Evolutionary conservation across 1,139 yeast genomes (phyloP).

Genomic region (Suhomyces panamericanus): DNA sequence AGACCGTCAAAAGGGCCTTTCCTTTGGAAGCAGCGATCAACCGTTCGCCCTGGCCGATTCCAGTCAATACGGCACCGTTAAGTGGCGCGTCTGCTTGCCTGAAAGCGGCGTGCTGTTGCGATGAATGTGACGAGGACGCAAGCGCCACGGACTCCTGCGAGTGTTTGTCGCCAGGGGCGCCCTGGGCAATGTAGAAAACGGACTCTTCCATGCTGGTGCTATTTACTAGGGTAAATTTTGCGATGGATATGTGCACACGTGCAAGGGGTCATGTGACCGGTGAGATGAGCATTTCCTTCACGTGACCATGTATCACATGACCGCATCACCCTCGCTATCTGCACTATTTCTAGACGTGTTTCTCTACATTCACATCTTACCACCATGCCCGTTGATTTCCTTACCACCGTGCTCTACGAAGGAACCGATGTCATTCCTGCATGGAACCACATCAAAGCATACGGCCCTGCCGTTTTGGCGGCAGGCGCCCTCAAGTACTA

Average conservation of each 20-base stretch:
- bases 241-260: neutral
- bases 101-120: conserved; percentile 51
- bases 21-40: conserved; percentile 62
- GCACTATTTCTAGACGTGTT: too few relatives aligned
- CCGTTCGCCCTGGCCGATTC: conserved; percentile 44
- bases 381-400: conserved; percentile 78
- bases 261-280: neutral
- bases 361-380: too few relatives aligned
- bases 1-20: conserved; percentile 75
- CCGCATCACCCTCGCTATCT: too few relatives aligned
- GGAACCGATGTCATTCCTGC: conserved; percentile 79
- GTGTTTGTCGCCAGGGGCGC: conserved; percentile 48
- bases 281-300: neutral
- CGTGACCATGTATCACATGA: neutral
- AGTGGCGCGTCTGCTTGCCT: conserved; percentile 54
- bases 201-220: conserved; percentile 59
- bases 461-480: conserved; percentile 47
- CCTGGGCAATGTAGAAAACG: conserved; percentile 54
- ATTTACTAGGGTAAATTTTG: neutral
- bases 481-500: conserved; percentile 56
- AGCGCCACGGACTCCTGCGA: conserved; percentile 51
- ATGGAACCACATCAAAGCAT: conserved; percentile 55
- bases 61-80: conserved; percentile 49
- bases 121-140: conserved; percentile 51
- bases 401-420: conserved; percentile 62